Base-by-base conservation (phyloP, 139 green algal species). In the Chlorella ohadii region DNA sequence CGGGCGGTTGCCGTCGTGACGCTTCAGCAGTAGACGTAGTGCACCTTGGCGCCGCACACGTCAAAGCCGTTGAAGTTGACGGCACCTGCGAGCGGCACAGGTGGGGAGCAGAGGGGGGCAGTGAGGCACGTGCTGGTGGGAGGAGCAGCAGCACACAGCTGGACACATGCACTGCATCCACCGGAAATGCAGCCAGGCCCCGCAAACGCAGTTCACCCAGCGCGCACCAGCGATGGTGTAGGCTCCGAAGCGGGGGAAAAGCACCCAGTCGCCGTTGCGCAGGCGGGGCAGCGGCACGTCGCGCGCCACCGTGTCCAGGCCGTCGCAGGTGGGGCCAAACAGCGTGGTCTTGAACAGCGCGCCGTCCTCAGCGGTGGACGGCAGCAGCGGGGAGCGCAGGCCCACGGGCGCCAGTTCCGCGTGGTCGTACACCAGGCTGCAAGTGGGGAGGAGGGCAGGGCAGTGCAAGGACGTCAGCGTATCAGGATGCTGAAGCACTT, bases 321-420 rank as follows among this genome's bases (percentile, higher is more conserved):
- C 92, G 88, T 98, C 95, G 84, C 95, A 98, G 44, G 95, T 97
- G 65, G 95, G 95, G 36, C 95, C 95, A 93, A 96, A 98, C 28
- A 98, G 61, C 17, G 95, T 98, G 55, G 90, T 93, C 11, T 78
- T 78, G 84, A 86, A 81, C 28, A 70, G 65, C 28, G n/a, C 51
- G 5, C 22, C 81, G 31, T 51, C 39, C 87, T 92, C 90, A 1
- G 87, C 78, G 73, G 87, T 55, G 4, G 86, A 5, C 17, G 79
- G 66, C 71, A 80, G 77, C 65, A 86, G 28, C 7, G 82, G 78
- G 33, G 70, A 76, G 25, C 87, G 77, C 72, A 95, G 78, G 25
- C 75, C 86, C 5, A 78, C 70, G 4, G 87, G 74, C 7, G 76
- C 73, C 78, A 92, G 77, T 51, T 84, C 80, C 5, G 92, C 94